phyloP scores from a whole-genome alignment of 2,329 filamentous ascomycete genomes.

The Aspergillus pseudoviridinutans region DNA sequence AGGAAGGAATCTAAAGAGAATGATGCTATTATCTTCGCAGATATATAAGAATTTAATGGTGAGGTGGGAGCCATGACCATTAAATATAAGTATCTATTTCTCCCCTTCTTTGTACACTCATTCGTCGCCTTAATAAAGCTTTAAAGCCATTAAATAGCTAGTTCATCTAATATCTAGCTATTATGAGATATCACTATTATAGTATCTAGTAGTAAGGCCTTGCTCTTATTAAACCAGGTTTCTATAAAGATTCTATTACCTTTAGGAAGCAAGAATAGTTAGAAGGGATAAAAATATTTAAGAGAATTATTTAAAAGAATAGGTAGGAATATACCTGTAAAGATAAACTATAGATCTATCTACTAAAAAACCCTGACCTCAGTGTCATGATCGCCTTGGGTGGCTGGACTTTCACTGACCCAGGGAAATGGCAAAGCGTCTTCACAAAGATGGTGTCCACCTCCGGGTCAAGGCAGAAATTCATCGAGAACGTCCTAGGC shows the following conservation, averaged over 20 bases:
- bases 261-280: too few relatives aligned
- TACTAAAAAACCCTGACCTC: not conserved
- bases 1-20: not conserved
- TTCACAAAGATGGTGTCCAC: too few relatives aligned
- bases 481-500: too few relatives aligned
- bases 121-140: not conserved
- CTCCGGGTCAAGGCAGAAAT: too few relatives aligned
- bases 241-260: not conserved
- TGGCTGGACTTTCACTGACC: too few relatives aligned
- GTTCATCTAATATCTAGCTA: not conserved
- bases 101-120: not conserved
- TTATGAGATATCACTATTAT: not conserved
- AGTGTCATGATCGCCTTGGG: too few relatives aligned
- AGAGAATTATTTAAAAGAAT: too few relatives aligned
- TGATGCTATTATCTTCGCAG: not conserved
- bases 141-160: not conserved
- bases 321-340: not conserved
- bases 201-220: not conserved
- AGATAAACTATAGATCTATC: not conserved
- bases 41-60: not conserved
- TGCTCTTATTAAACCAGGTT: not conserved
- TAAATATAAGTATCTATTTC: not conserved
- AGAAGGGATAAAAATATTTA: too few relatives aligned
- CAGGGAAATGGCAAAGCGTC: too few relatives aligned
- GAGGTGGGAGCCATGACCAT: not conserved